A percentile compares a stretch with the other conserved stretches of the same genome.
Conservation (phyloP, 2,329 filamentous ascomycete species). For the Colletotrichum caudatum region DNA sequence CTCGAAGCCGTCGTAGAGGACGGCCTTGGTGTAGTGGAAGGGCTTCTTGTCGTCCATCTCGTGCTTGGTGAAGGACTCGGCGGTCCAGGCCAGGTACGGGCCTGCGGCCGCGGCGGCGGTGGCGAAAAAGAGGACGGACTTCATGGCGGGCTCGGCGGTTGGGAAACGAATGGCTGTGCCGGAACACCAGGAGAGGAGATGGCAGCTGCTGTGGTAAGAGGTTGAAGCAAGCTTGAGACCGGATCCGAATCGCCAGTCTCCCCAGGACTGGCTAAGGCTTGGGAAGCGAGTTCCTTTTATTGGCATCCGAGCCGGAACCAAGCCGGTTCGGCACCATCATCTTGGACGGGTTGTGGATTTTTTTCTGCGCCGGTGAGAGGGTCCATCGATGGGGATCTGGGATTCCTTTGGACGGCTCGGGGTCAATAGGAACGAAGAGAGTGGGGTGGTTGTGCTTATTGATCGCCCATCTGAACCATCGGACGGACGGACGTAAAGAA, state of each 20-base stretch:
- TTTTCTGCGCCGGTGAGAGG: not conserved
- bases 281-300: conserved; percentile 24
- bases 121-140: conserved; percentile 41
- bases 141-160: conserved; percentile 21
- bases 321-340: conserved; percentile 29
- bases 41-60: conserved; percentile 54
- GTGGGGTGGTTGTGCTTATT: conserved; percentile 19
- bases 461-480: conserved; percentile 20
- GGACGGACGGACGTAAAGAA: conserved; percentile 14
- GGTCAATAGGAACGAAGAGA: conserved; percentile 31
- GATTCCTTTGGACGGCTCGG: conserved; percentile 20
- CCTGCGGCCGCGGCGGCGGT: conserved; percentile 38
- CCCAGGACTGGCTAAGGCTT: not conserved
- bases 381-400: conserved; percentile 12
- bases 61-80: conserved; percentile 60
- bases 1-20: conserved; percentile 61
- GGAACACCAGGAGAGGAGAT: conserved; percentile 6
- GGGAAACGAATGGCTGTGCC: conserved; percentile 25
- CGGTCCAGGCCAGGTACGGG: conserved; percentile 55
- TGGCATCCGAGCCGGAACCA: conserved; percentile 21
- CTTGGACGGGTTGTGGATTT: not conserved
- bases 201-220: not conserved
- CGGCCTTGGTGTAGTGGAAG: conserved; percentile 58
- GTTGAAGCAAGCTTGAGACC: conserved; percentile 31
- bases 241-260: conserved; percentile 32